phyloP scores from a whole-genome alignment of 768 basidiomycete genomes.

The Amanita brunnescens region DNA sequence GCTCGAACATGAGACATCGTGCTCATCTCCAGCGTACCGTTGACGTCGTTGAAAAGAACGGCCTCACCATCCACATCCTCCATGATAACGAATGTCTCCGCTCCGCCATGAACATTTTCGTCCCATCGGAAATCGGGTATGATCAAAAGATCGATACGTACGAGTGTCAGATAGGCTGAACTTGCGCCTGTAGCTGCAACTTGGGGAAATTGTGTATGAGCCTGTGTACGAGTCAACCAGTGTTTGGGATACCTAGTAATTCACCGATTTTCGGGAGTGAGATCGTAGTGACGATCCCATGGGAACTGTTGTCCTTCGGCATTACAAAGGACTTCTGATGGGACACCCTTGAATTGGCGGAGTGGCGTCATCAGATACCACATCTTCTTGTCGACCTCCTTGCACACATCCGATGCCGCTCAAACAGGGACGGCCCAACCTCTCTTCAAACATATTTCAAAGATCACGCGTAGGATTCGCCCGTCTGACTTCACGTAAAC shows the following conservation, averaged over 20 bases:
- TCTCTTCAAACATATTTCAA: too few species aligned
- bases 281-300: slow-evolving; percentile 95
- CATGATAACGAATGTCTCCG: slow-evolving; percentile 87
- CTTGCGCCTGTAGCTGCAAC: slow-evolving; percentile 91
- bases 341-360: too few species aligned
- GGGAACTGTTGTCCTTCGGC: slow-evolving; percentile 99
- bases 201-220: slow-evolving; percentile 97
- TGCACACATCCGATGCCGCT: slow-evolving; percentile 87
- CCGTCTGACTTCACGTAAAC: slow-evolving; percentile 98
- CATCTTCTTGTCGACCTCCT: too few species aligned
- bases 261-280: slow-evolving; percentile 92
- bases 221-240: slow-evolving; percentile 84
- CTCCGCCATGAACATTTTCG: slow-evolving; percentile 80
- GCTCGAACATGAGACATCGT: slow-evolving; percentile 96
- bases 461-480: slow-evolving; percentile 91
- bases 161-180: too few species aligned
- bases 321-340: slow-evolving; percentile 75
- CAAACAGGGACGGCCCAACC: slow-evolving; percentile 97
- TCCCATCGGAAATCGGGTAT: slow-evolving; percentile 99
- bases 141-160: slow-evolving; percentile 89
- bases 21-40: slow-evolving; percentile 87
- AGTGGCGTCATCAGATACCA: too few species aligned
- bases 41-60: slow-evolving; percentile 95
- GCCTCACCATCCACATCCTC: slow-evolving; percentile 98
- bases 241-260: slow-evolving; percentile 88